These are phyloP conservation scores for Saturnispora kantuleensis DNA, from an alignment of 805 yeast species.

Conservation along the genomic window DNA sequence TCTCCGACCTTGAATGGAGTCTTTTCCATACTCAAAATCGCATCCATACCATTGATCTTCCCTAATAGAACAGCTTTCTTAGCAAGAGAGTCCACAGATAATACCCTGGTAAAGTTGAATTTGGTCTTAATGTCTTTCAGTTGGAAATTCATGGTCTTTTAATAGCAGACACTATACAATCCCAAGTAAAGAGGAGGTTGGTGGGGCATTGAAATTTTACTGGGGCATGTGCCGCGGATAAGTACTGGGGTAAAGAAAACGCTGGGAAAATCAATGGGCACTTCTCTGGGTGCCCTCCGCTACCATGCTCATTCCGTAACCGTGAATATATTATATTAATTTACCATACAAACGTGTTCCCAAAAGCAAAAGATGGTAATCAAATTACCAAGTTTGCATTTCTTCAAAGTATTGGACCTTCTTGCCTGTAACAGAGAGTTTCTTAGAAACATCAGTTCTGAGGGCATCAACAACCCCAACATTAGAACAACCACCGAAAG, in stretches of 20 bases:
- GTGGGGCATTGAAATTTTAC: no score
- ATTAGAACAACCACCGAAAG: constrained; percentile 42
- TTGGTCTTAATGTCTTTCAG: constrained; percentile 16
- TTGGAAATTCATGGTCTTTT: background rate
- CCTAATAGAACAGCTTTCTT: constrained; percentile 68
- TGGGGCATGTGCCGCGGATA: no score
- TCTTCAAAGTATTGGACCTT: constrained; percentile 28
- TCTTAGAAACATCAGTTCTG: constrained; percentile 19
- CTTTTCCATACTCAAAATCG: constrained; percentile 67
- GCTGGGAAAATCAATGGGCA: no score
- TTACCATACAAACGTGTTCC: no score
- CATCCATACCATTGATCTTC: constrained; percentile 43
- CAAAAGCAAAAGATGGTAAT: no score
- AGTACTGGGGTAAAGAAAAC: no score
- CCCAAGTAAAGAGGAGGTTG: no score
- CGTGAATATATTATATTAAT: no score
- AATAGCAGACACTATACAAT: no score
- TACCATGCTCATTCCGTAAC: no score
- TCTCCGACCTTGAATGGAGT: constrained; percentile 40
- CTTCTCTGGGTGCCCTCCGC: no score
- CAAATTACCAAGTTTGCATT: constrained; percentile 27
- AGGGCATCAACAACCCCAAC: constrained; percentile 30
- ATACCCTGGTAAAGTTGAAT: constrained; percentile 38
- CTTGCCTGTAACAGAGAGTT: constrained; percentile 9
- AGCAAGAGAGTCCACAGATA: constrained; percentile 53